Evolutionary conservation across 2,329 filamentous ascomycete genomes (phyloP), one percentile per base, ranked within the genome.

Genomic region (Fulvia fulva): DNA sequence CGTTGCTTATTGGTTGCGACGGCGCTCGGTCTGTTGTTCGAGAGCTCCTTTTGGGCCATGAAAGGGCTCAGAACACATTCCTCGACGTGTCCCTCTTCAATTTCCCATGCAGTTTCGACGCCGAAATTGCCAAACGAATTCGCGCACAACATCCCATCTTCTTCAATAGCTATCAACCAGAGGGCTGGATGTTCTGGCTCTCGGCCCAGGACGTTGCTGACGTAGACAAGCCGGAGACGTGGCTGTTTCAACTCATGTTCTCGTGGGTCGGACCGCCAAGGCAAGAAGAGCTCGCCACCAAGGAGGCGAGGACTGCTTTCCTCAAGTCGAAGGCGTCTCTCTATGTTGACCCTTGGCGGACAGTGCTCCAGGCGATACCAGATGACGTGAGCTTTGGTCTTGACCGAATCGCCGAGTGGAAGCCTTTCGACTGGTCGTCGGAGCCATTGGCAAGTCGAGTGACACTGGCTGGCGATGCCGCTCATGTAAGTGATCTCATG

Each of bases 381-480:
- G 57, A 54, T 1, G 44, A 60, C n/a, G 26, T 43, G n/a, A 49
- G 16, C 3, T 63, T 63, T 25, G 51, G 37, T 16, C 53, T 60
- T n/a, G 60, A 61, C 34, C 23, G 30, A 4, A 44, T 60, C 49
- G 45, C 45, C 19, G 22, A 54, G 11, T 63, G 58, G 56, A 51
- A 54, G 43, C 63, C 63, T 2, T 30, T 55, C 49, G 55, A 53
- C 41, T 59, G 63, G 58, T 59, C 56, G 1, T 45, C 30, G 8
- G 46, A 32, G 19, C 49, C 60, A 5, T 30, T 61, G 9, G 56
- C 52, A 11, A 51, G 54, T 45, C 43, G 47, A 41, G 55, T 65
- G 4, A 63, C 63, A 7, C 49, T 63, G n/a, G 58, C 60, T 23
- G 63, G 63, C 5, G 60, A 63, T 46, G 63, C 63, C 16, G 60